These are phyloP conservation scores for Puccinia triticina DNA, from an alignment of 1,284 basidiomycete genomes.

Conservation along the genomic window DNA sequence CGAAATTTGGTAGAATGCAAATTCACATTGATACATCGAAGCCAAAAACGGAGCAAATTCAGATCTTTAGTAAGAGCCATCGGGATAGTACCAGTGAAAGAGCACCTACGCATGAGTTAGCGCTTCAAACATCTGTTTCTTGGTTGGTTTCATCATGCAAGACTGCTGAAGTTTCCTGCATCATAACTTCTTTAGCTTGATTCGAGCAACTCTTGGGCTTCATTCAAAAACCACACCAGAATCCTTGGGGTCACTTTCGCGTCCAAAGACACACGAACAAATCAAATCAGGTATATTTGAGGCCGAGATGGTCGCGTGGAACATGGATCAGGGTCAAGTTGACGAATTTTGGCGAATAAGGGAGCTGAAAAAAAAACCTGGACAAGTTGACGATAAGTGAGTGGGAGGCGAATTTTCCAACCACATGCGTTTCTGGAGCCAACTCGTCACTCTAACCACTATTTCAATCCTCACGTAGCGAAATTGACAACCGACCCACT, in stretches of 20 bases:
- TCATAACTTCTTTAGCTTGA: constrained; percentile 63
- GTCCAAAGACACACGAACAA: background rate
- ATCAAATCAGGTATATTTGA: constrained; percentile 69
- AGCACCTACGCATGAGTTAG: constrained; percentile 69
- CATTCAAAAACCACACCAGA: constrained; percentile 47
- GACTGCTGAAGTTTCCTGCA: background rate
- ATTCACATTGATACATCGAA: constrained; percentile 71
- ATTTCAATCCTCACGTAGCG: background rate
- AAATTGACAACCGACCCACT: background rate
- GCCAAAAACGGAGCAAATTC: constrained; percentile 65
- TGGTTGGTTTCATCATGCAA: background rate
- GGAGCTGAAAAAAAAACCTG: constrained; percentile 29
- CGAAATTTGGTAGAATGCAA: constrained; percentile 65
- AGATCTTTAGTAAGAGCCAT: constrained; percentile 81
- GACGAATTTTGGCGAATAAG: constrained; percentile 63
- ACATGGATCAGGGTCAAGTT: constrained; percentile 63
- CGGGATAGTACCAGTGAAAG: constrained; percentile 77
- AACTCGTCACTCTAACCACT: background rate
- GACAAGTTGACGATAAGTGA: background rate
- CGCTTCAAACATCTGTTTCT: constrained; percentile 38
- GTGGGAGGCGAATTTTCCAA: background rate
- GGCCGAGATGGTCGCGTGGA: constrained; percentile 83
- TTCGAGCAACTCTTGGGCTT: constrained; percentile 69
- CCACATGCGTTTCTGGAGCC: background rate
- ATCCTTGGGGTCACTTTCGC: constrained; percentile 24